These are phyloP conservation scores for Nakazawaea sp. DNA, from an alignment of 805 yeast genomes.

Conservation along the genomic window DNA sequence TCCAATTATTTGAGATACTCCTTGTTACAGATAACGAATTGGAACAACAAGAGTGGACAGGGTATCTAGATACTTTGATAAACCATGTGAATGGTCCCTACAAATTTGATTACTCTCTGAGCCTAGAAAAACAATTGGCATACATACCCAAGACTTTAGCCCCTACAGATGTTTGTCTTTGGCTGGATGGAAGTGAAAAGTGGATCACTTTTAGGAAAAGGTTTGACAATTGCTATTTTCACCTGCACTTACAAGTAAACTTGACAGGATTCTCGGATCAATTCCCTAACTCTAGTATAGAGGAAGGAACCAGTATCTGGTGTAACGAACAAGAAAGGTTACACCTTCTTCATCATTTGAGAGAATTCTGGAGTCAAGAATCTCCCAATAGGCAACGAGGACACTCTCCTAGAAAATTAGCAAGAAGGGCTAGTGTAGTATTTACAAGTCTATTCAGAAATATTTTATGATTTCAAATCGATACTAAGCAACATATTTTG, in stretches of 20 bases:
- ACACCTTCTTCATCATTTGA: not conserved
- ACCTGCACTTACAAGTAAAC: no score
- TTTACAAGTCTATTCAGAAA: no score
- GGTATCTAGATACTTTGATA: conserved; percentile 22
- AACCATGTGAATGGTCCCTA: conserved; percentile 24
- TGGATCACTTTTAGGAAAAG: conserved; percentile 9
- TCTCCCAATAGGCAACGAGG: no score
- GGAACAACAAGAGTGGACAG: conserved; percentile 38
- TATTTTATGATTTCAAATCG: no score
- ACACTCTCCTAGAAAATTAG: no score
- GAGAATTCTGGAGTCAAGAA: not conserved
- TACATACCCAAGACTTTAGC: conserved; percentile 14
- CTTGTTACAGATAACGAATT: conserved; percentile 22
- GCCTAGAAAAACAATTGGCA: conserved; percentile 11
- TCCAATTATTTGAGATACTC: conserved; percentile 36
- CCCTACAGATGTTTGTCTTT: conserved; percentile 17
- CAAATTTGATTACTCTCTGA: conserved; percentile 14
- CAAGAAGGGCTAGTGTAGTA: no score
- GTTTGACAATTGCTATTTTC: conserved; percentile 19
- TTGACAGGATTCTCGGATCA: no score
- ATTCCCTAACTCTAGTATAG: no score
- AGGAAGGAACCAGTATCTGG: no score
- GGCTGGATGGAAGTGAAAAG: conserved; percentile 8
- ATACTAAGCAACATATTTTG: no score
- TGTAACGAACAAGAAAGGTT: no score